Percentiles rank a stretch among this genome's conserved stretches.
These are phyloP conservation scores for Chaetomium olivaceum DNA, from an alignment of 2,329 filamentous ascomycete species.

Conservation along the genomic window DNA sequence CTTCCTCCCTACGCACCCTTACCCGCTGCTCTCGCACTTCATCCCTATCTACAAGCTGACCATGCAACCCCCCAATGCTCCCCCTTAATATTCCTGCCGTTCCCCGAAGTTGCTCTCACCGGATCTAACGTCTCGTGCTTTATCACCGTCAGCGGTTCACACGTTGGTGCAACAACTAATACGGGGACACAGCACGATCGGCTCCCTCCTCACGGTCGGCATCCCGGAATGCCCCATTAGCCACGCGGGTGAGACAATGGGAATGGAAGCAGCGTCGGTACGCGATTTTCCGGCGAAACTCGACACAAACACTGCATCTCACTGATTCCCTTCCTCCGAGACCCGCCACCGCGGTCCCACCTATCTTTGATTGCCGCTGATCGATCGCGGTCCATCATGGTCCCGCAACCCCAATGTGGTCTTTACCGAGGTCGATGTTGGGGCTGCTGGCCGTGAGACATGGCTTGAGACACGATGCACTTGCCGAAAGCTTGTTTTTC, in stretches of 20 bases:
- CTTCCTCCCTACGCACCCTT: not conserved
- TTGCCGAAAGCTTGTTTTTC: slow-evolving; percentile 15
- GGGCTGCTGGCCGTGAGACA: not conserved
- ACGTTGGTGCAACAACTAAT: not conserved
- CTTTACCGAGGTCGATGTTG: not conserved
- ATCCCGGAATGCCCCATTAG: not conserved
- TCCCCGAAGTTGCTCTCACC: not conserved
- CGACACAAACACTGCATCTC: not conserved
- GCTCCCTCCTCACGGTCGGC: not conserved
- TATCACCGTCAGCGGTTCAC: not conserved
- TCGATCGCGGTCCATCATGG: not conserved
- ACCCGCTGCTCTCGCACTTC: not conserved
- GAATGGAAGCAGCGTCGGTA: not conserved
- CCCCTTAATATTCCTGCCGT: not conserved
- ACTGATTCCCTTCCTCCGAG: not conserved
- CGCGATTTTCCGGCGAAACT: not conserved
- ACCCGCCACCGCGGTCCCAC: not conserved
- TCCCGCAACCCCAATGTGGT: not conserved
- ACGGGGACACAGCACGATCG: not conserved
- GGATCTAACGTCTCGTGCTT: not conserved
- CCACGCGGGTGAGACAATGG: not conserved
- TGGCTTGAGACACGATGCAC: not conserved
- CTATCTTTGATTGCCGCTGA: not conserved
- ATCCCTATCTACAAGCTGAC: not conserved
- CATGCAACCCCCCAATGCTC: not conserved